phyloP scores from a whole-genome alignment of 768 basidiomycete species.

The Multifurca ochricompacta region DNA sequence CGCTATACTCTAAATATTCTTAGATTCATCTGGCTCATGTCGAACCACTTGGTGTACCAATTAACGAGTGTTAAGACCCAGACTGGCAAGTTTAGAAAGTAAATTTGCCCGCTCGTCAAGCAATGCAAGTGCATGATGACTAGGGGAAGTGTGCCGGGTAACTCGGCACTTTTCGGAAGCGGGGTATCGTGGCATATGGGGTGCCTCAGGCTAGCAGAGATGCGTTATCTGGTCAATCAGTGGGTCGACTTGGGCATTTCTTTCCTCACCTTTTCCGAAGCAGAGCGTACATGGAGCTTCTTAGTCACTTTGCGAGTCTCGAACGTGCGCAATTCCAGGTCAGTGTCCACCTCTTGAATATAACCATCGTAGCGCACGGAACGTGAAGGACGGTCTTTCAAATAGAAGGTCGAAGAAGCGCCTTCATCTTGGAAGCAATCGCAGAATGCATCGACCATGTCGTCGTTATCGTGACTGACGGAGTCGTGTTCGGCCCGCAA shows the following conservation, averaged over 20 bases:
- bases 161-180: constrained; percentile 16
- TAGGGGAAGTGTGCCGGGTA: constrained; percentile 33
- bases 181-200: constrained; percentile 1
- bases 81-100: constrained; percentile 44
- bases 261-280: constrained; percentile 6
- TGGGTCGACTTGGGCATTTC: neutral
- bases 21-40: neutral
- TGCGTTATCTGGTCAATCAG: neutral
- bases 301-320: constrained; percentile 11
- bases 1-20: constrained; percentile 5
- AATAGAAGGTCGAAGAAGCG: neutral
- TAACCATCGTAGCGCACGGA: constrained; percentile 44
- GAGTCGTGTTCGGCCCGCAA: constrained; percentile 9
- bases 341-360: constrained; percentile 48
- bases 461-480: neutral
- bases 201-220: neutral
- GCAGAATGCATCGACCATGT: constrained; percentile 18
- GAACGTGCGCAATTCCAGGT: constrained; percentile 44
- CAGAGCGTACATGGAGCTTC: neutral
- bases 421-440: constrained; percentile 20
- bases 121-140: constrained; percentile 41
- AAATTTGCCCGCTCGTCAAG: constrained; percentile 51
- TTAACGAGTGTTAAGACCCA: constrained; percentile 25
- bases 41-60: too few species aligned
- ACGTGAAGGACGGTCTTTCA: constrained; percentile 20